Base-by-base conservation (phyloP, 345 rosid genomes). In the Hevea brasiliensis region DNA sequence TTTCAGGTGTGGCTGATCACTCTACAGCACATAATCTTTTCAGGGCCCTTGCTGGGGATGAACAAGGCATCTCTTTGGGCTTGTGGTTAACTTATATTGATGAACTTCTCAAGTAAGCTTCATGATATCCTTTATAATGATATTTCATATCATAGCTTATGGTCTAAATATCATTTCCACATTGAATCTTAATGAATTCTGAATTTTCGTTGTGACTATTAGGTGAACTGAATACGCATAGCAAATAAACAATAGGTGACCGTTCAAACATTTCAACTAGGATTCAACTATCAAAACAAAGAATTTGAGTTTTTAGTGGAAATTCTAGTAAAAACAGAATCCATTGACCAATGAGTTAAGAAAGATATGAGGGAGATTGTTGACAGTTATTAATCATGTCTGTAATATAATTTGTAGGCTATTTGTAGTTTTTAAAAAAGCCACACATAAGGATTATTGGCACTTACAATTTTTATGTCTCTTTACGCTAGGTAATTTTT, bases 1-100 rank as follows among this genome's bases (percentile, higher is more conserved):
- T 95, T 74, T 82, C 97, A 56, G 99, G 97, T 68, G 85, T 92
- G 69, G 98, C 99, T 79, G 98, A 95, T 85, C 87, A 78, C 72
- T 82, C 86, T 48, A 95, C 98, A 72, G 98, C 83, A 59, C 91
- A 92, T 81, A 90, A 84, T 82, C 95, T 95, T 73, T 95, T 87
- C 84, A 83, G 87, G 89, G 90, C 91, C 47, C 94, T 95, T 76
- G 86, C 86, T 76, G 85, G 86, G 70, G 85, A 78, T 78, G 81
- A 81, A 67, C 76, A 77, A 64, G 98, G 98, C 76, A 78, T 95
- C 79, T 90, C 98, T 44, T 78, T 92, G 85, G 83, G 82, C 74
- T 70, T 82, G 71, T 95, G 97, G 99, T 77, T 92, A 65, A 81
- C 92, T 72, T 95, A 89, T 82, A 80, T 90, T 68, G 76, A 82